These are phyloP conservation scores for Candida sp. DNA, from an alignment of 1,139 yeast species.

Conservation along the genomic window DNA sequence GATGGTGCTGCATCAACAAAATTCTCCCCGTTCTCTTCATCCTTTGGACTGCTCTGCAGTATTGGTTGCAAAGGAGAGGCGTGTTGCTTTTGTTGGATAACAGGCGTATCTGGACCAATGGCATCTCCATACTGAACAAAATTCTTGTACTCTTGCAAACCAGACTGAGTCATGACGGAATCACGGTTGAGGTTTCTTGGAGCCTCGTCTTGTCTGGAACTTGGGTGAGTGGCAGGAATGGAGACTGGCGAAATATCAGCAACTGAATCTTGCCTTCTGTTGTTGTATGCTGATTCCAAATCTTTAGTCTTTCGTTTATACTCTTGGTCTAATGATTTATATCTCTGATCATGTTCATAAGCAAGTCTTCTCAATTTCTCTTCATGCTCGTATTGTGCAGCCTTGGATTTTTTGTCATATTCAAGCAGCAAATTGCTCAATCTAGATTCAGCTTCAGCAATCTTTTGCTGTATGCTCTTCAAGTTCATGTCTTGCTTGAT, in stretches of 20 bases:
- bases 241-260: slow-evolving; percentile 12
- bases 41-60: background rate
- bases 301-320: slow-evolving; percentile 10
- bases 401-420: slow-evolving; percentile 11
- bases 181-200: slow-evolving; percentile 14
- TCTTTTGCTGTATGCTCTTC: slow-evolving; percentile 11
- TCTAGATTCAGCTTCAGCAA: slow-evolving; percentile 11
- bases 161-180: slow-evolving; percentile 22
- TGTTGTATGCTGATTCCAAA: slow-evolving; percentile 9
- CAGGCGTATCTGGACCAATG: slow-evolving; percentile 6
- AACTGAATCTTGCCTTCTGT: slow-evolving; percentile 1
- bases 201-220: slow-evolving; percentile 9
- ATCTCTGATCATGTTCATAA: slow-evolving; percentile 9
- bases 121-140: slow-evolving; percentile 46
- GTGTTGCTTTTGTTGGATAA: slow-evolving; percentile 3
- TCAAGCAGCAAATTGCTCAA: slow-evolving; percentile 13
- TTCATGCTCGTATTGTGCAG: slow-evolving; percentile 14
- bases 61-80: slow-evolving; percentile 4
- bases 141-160: slow-evolving; percentile 48
- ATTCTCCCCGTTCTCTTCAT: slow-evolving; percentile 4
- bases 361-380: slow-evolving; percentile 11
- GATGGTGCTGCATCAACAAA: slow-evolving; percentile 8
- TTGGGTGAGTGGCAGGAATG: slow-evolving; percentile 15
- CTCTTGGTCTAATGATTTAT: slow-evolving; percentile 5
- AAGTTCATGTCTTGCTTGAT: slow-evolving; percentile 13